A percentile compares a stretch with the other conserved stretches of the same genome.
Conservation (phyloP, 441 rosid genomes). For the Viola pubescens region DNA sequence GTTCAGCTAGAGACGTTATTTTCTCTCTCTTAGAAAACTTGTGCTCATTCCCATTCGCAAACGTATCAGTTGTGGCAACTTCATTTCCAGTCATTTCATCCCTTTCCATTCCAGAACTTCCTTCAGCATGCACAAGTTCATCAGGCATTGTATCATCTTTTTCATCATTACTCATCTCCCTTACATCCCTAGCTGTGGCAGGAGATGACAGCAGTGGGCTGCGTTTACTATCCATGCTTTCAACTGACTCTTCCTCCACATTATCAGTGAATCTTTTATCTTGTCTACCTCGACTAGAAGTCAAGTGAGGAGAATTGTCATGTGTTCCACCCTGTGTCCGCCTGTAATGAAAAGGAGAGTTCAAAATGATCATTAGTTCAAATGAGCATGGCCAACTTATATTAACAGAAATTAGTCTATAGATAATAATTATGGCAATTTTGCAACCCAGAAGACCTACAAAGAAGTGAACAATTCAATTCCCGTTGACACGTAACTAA, state of each 20-base stretch:
- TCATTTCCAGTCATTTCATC: conserved; percentile 28
- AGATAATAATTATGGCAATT: too few relatives aligned
- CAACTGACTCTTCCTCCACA: conserved; percentile 47
- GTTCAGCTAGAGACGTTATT: conserved; percentile 35
- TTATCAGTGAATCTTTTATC: conserved; percentile 33
- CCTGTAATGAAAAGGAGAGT: conserved; percentile 25
- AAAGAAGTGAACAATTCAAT: too few relatives aligned
- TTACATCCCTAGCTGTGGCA: conserved; percentile 31
- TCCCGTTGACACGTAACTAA: too few relatives aligned
- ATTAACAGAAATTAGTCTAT: too few relatives aligned
- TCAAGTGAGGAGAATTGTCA: conserved; percentile 38
- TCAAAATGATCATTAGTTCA: neutral
- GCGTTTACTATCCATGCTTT: conserved; percentile 49
- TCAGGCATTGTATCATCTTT: conserved; percentile 37
- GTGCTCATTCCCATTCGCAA: conserved; percentile 26
- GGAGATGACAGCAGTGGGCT: conserved; percentile 41
- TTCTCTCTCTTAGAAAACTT: conserved; percentile 31
- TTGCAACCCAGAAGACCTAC: too few relatives aligned
- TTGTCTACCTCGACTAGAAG: conserved; percentile 37
- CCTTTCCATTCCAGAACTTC: conserved; percentile 45
- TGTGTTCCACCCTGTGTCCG: conserved; percentile 24
- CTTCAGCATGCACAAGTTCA: conserved; percentile 28
- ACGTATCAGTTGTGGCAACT: conserved; percentile 21
- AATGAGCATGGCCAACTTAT: neutral
- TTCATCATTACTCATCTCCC: conserved; percentile 45